Evolutionary conservation across 108 stramenopile species (phyloP).

Genomic region (Nitzschia sp.): DNA sequence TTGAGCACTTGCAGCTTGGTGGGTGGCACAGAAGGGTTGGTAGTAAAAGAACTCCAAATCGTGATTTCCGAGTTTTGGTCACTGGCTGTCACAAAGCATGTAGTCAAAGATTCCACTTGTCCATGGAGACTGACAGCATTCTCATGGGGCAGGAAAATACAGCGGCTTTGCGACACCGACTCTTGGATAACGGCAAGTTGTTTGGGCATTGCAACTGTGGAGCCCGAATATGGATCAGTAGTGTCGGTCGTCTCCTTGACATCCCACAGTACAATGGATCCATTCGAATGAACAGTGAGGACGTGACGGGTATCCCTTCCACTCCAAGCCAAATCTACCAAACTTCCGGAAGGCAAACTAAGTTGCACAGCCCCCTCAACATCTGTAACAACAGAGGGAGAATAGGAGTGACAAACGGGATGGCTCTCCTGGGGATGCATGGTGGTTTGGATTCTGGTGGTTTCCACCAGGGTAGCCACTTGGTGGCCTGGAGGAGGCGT

Average conservation of each 20-base stretch:
- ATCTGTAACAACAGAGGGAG: constrained; percentile 15
- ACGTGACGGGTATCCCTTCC: constrained; percentile 52
- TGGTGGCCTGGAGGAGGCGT: constrained; percentile 1
- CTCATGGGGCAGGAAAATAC: constrained; percentile 68
- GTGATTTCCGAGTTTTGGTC: constrained; percentile 55
- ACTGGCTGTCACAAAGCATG: constrained; percentile 67
- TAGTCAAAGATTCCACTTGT: constrained; percentile 41
- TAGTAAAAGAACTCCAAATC: constrained; percentile 67
- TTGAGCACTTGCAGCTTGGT: constrained; percentile 54
- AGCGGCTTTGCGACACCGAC: constrained; percentile 20
- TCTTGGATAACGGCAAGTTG: constrained; percentile 21
- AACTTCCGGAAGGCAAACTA: constrained; percentile 8
- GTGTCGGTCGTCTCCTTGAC: constrained; percentile 20
- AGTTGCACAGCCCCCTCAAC: constrained; percentile 55
- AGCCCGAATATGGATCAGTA: neutral
- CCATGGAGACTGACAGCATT: constrained; percentile 13
- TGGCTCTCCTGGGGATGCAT: constrained; percentile 34
- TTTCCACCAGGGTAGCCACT: constrained; percentile 75
- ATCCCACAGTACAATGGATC: constrained; percentile 70
- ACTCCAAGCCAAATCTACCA: constrained; percentile 71
- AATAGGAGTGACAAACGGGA: constrained; percentile 38
- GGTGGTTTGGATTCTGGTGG: constrained; percentile 47
- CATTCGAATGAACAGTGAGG: constrained; percentile 63
- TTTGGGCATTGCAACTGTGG: constrained; percentile 10
- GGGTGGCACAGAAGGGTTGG: constrained; percentile 17